Evolutionary conservation across 305 asterid species (phyloP).

Genomic region (Ajuga reptans): DNA sequence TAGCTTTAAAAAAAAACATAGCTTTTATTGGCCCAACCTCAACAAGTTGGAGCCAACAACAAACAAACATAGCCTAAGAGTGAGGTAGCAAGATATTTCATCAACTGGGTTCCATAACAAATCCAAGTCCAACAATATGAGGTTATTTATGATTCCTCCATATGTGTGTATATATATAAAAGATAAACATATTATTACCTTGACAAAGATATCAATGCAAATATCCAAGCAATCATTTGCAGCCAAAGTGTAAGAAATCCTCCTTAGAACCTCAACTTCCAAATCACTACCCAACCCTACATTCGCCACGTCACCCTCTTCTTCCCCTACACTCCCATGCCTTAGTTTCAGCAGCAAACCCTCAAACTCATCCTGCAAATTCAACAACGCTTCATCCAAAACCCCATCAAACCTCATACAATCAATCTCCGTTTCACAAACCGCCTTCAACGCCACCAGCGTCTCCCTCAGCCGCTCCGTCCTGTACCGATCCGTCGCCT

Average conservation of each 20-base stretch:
- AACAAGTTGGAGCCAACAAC: too few species aligned
- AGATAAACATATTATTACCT: too few species aligned
- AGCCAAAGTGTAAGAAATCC: conserved; percentile 49
- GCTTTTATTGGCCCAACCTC: too few species aligned
- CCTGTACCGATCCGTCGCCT: conserved; percentile 61
- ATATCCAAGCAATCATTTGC: conserved; percentile 74
- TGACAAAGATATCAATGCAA: conserved; percentile 67
- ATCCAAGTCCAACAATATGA: too few species aligned
- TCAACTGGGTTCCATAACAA: too few species aligned
- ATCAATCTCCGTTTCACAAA: conserved; percentile 64
- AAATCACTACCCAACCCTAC: conserved; percentile 44
- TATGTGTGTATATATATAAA: too few species aligned
- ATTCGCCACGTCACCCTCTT: neutral
- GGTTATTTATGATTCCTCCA: too few species aligned
- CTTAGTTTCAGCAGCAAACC: conserved; percentile 42
- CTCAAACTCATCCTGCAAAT: conserved; percentile 77
- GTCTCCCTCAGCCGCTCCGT: conserved; percentile 54
- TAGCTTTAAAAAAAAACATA: too few species aligned
- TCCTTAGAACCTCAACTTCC: conserved; percentile 50
- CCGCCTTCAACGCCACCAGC: conserved; percentile 51
- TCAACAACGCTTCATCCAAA: conserved; percentile 66
- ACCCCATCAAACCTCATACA: conserved; percentile 66
- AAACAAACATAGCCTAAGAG: too few species aligned
- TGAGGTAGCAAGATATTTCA: too few species aligned
- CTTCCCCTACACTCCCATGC: conserved; percentile 32